A percentile compares a stretch with the other conserved stretches of the same genome.
Evolutionary conservation across 768 basidiomycete species (phyloP).

Genomic region (Lentinula aciculospora): DNA sequence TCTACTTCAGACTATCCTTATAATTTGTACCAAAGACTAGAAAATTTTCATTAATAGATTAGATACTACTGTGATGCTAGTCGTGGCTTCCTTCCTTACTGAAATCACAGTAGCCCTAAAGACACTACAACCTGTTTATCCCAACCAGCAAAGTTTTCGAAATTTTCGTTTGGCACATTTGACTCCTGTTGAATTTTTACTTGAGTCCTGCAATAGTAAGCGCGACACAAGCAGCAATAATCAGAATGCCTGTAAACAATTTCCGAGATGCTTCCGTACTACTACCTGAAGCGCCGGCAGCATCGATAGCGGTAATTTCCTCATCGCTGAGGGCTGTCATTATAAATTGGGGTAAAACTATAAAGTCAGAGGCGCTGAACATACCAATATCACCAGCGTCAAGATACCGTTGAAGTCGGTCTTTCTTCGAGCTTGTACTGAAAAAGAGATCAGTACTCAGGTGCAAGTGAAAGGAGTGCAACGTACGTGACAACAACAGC

Average conservation of each 20-base stretch:
- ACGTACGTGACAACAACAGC: slow-evolving; percentile 57
- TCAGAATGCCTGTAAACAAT: not conserved
- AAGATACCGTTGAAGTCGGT: slow-evolving; percentile 63
- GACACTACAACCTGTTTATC: no score
- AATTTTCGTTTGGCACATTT: not conserved
- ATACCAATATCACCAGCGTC: slow-evolving; percentile 59
- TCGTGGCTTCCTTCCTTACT: no score
- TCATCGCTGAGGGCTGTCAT: slow-evolving; percentile 39
- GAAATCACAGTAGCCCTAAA: no score
- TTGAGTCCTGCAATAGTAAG: not conserved
- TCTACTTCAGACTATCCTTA: no score
- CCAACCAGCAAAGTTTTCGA: not conserved
- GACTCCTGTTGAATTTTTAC: not conserved
- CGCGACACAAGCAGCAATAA: not conserved
- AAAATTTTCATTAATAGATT: no score
- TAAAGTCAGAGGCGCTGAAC: slow-evolving; percentile 9
- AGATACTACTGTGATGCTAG: no score
- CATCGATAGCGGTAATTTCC: slow-evolving; percentile 53
- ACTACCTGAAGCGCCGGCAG: slow-evolving; percentile 36
- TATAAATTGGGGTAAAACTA: not conserved
- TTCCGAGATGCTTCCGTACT: not conserved
- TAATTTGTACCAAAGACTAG: no score
- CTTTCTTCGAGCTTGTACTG: slow-evolving; percentile 62
- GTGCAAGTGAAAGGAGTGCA: no score
- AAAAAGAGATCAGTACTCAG: not conserved